Base-by-base conservation (phyloP, 768 basidiomycete species). In the Vararia minispora region DNA sequence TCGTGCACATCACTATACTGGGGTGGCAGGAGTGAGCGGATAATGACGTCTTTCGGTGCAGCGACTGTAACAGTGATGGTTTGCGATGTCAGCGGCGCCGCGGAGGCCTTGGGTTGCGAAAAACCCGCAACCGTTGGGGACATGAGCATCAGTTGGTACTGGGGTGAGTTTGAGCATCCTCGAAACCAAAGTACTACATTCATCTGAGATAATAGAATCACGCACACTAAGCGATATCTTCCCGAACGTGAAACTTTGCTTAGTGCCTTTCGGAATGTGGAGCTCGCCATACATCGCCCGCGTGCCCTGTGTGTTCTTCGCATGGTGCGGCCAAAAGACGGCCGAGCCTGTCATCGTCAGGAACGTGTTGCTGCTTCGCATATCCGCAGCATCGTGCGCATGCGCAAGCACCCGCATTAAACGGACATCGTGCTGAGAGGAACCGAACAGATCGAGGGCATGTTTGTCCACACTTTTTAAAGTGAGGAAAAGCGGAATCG, bases 251-350 rank as follows among this genome's bases (percentile, higher is more conserved):
- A 68, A 64, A 14, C 56, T 62, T 13, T 54, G 69, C 46, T 68
- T 75, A 35, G 68, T 37, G 12, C 47, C 51, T 44, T 55, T 66
- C 38, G 60, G 58, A n/a, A 75, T 56, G 13, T 68, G 62, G 20
- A 79, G 38, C 52, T 77, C 74, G 6, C 77, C 74, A 35, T 62
- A 59, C 11, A 76, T 52, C 28, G 54, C 47, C 18, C 68, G 60
- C 35, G 50, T 58, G 5, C 58, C 58, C 3, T 41, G 35, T 40
- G 47, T 12, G 51, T 10, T 51, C 16, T 59, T 55, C 22, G 62
- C 62, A 7, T 50, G 49, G 5, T 59, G 55, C 2, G 59, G 57
- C 74, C 73, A 79, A 52, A 74, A 72, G 25, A 63, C 62, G 1
- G 65, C 74, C 31, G 58, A 57, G 6, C 65, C 66, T 13, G 60